Conservation (phyloP, 1,284 basidiomycete species). For the Rhodotorula sp. region DNA sequence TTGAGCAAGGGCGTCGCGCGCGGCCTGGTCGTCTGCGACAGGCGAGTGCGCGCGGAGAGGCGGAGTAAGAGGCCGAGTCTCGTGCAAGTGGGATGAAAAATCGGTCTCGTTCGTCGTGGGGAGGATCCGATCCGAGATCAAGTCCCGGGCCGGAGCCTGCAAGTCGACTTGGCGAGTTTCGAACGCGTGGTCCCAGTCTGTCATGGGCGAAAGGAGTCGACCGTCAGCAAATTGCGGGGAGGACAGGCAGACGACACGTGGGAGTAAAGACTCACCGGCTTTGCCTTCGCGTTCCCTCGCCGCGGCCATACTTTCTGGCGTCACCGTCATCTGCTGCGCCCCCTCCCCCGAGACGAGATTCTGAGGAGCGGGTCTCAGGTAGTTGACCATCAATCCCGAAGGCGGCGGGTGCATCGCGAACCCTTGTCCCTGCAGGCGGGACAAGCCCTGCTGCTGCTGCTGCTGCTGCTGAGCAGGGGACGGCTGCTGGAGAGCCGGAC, state of each 20-base stretch:
- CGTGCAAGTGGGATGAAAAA: slow-evolving; percentile 9
- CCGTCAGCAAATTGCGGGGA: too few species aligned
- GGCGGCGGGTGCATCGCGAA: slow-evolving; percentile 3
- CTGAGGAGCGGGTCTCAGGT: not conserved
- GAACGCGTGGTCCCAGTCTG: slow-evolving; percentile 38
- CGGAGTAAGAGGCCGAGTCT: slow-evolving; percentile 22
- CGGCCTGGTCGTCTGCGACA: slow-evolving; percentile 14
- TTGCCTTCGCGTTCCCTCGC: not conserved
- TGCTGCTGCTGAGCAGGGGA: not conserved
- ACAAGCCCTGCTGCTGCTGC: not conserved
- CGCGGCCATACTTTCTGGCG: not conserved
- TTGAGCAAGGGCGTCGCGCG: slow-evolving; percentile 48
- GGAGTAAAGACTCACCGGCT: not conserved
- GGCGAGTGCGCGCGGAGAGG: slow-evolving; percentile 17
- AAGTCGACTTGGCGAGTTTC: slow-evolving; percentile 8
- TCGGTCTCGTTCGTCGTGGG: not conserved
- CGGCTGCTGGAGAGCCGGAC: not conserved
- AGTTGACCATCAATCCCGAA: not conserved
- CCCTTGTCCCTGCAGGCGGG: slow-evolving; percentile 24
- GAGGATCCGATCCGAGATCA: not conserved
- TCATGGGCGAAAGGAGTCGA: not conserved
- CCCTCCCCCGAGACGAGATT: too few species aligned
- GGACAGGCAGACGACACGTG: too few species aligned
- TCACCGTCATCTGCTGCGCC: not conserved
- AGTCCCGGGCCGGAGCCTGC: not conserved